Evolutionary conservation across 306 rosid species (phyloP).

Genomic region (Glycine latifolia): DNA sequence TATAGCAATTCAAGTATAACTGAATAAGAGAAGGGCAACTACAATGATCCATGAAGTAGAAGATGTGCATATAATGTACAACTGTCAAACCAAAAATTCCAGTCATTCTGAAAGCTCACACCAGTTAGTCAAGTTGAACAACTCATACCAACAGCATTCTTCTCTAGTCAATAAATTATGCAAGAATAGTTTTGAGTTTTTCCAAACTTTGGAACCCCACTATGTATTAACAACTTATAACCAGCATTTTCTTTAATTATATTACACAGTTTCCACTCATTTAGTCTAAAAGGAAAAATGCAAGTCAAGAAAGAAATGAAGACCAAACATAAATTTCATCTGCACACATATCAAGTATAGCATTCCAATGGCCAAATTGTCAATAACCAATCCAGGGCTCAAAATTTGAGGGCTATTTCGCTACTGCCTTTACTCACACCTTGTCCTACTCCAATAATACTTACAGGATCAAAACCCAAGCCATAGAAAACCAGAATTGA

Average conservation of each 20-base stretch:
- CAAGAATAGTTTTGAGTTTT: neutral
- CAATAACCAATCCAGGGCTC: neutral
- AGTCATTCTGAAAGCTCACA: neutral
- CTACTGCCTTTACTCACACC: neutral
- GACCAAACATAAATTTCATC: neutral
- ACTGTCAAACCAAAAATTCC: neutral
- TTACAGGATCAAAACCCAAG: too few relatives aligned
- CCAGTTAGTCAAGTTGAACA: constrained; percentile 12
- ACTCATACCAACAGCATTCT: neutral
- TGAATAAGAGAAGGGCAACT: constrained; percentile 1
- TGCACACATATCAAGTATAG: neutral
- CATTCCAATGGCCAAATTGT: neutral
- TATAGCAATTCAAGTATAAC: neutral
- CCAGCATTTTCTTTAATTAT: neutral
- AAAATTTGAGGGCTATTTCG: neutral
- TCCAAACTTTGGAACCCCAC: neutral
- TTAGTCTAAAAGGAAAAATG: constrained; percentile 5
- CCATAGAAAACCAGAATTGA: too few relatives aligned
- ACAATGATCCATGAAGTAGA: neutral
- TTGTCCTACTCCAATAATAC: too few relatives aligned
- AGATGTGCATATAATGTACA: neutral
- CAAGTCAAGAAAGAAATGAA: neutral
- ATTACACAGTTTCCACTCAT: neutral
- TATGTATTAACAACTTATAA: neutral
- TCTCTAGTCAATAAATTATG: neutral